Base-by-base conservation (phyloP, 768 basidiomycete species). In the Podaxis sp. region DNA sequence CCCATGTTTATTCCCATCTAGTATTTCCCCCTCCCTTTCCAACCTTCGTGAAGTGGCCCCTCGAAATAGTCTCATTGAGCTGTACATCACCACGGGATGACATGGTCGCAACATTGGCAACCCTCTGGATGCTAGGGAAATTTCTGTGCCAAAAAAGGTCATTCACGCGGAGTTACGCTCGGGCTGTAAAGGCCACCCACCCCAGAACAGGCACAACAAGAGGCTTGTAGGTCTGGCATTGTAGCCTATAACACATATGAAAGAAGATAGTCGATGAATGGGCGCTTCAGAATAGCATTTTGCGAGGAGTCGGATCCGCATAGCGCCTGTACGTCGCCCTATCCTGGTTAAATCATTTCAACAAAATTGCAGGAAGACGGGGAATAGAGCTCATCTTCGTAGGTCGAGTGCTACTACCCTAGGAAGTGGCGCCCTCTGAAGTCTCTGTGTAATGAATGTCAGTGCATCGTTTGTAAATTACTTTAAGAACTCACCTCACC, bases 131-230 rank as follows among this genome's bases (percentile, higher is more conserved):
- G 4, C 20, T 46, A 20, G 22, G 11, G 37, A 37, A 41, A 41
- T 56, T 38, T 56, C n/a, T 40, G 22, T 56, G 13, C 54, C 36
- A 40, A 22, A 40, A 37, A 38, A 11, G 54, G 54, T 56, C 54
- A 50, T 4, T 50, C 8, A 56, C 5, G 54, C 54, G 54, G 54
- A 56, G 54, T 56, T 56, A 56, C 54, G 54, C 22, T 40, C 33
- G n/a, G 44, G 20, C 44, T 22, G 54, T 41, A 40, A 22, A 37
- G 30, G 8, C 11, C n/a, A 36, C 33, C 36, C 8, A 36, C 53
- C 30, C 10, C 54, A 15, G 36, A 2, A 22, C 38, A 38, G 38
- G 5, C 17, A 11, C 12, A 11, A 38, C 24, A 24, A 10, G 22
- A 26, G 20, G 12, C 49, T 26, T 7, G 22, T 22, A 50, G 3